phyloP scores from a whole-genome alignment of 1,284 basidiomycete species.

The Retiboletus flavoniger region DNA sequence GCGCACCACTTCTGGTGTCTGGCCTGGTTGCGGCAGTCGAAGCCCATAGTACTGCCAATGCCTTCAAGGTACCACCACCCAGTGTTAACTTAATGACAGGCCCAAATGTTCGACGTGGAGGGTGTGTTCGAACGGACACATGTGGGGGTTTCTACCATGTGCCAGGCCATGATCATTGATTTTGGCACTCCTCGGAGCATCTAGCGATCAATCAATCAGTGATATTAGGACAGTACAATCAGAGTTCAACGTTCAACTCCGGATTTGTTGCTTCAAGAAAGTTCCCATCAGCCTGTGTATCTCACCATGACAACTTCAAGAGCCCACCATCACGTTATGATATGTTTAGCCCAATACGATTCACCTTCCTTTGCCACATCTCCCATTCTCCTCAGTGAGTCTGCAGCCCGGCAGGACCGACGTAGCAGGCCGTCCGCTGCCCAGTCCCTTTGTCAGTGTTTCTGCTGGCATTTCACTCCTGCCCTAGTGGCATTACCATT shows the following conservation, averaged over 20 bases:
- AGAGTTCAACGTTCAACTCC: neutral
- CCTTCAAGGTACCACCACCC: no score
- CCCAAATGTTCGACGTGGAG: no score
- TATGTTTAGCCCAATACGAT: neutral
- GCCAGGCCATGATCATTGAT: no score
- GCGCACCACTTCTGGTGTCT: no score
- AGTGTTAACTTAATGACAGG: no score
- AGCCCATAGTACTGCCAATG: no score
- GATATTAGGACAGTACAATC: neutral
- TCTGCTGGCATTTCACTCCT: conserved; percentile 9
- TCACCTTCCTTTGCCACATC: conserved; percentile 18
- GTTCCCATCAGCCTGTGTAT: neutral
- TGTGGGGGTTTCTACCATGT: neutral
- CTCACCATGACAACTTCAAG: conserved; percentile 3
- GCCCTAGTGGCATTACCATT: conserved; percentile 49
- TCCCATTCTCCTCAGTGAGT: conserved; percentile 23
- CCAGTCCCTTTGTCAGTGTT: conserved; percentile 5
- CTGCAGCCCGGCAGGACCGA: conserved; percentile 54
- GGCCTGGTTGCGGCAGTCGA: no score
- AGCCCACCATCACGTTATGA: neutral
- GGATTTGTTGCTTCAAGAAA: neutral
- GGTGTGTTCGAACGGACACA: neutral
- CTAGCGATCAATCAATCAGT: neutral
- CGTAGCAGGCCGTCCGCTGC: conserved; percentile 27
- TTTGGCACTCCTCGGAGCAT: no score